Conservation (phyloP, 768 basidiomycete species). For the Boletus rubescentipes region DNA sequence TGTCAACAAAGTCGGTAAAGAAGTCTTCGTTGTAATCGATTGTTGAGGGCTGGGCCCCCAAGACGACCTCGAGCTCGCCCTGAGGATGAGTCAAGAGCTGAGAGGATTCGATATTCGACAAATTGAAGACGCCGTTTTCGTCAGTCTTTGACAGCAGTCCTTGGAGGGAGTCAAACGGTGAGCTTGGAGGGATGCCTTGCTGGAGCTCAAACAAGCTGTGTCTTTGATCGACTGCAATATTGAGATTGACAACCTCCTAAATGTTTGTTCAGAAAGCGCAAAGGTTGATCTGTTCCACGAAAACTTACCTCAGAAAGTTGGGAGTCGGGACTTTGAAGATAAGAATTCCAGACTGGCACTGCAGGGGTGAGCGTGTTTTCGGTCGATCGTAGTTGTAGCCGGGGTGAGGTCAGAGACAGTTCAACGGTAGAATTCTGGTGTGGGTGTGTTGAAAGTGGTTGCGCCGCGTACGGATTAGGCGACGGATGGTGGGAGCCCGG, state of each 20-base stretch:
- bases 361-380: neutral
- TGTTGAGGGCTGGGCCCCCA: slow-evolving; percentile 13
- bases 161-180: slow-evolving; percentile 26
- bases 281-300: neutral
- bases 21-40: slow-evolving; percentile 14
- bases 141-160: slow-evolving; percentile 32
- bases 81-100: slow-evolving; percentile 34
- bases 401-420: slow-evolving; percentile 1
- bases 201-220: slow-evolving; percentile 5
- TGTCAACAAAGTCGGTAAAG: slow-evolving; percentile 26
- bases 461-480: slow-evolving; percentile 5
- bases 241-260: slow-evolving; percentile 14
- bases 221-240: slow-evolving; percentile 12
- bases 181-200: neutral
- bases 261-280: neutral
- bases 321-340: neutral
- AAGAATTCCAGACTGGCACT: slow-evolving; percentile 11
- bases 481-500: slow-evolving; percentile 14
- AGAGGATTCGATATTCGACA: slow-evolving; percentile 33
- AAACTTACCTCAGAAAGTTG: slow-evolving; percentile 15
- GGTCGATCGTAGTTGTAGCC: neutral
- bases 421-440: slow-evolving; percentile 1
- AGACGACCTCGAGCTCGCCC: slow-evolving; percentile 37
- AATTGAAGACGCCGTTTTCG: slow-evolving; percentile 37
- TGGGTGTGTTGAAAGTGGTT: slow-evolving; percentile 4